Evolutionary conservation across 129 eudicot species (phyloP).

Genomic region (Artemisia annua): DNA sequence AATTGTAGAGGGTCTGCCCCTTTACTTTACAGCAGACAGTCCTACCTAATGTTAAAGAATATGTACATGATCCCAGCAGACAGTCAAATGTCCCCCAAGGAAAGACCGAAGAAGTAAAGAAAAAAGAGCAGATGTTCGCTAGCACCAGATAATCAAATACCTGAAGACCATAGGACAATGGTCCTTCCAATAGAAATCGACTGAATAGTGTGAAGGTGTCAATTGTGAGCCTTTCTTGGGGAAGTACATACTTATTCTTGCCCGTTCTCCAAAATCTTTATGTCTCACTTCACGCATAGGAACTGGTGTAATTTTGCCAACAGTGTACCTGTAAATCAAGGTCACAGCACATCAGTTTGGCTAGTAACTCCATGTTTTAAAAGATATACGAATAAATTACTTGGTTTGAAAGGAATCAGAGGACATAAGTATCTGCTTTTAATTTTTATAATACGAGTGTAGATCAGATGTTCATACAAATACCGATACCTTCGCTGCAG

Average conservation of each 20-base stretch:
- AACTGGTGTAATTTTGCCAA: conserved; percentile 91
- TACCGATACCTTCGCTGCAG: not conserved
- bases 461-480: conserved; percentile 9
- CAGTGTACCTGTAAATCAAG: conserved; percentile 58
- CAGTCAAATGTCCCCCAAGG: not conserved
- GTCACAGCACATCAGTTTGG: not conserved
- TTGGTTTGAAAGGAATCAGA: not conserved
- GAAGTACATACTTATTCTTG: conserved; percentile 81
- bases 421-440: conserved; percentile 5
- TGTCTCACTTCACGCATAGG: conserved; percentile 70
- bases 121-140: conserved; percentile 6
- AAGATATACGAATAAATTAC: not conserved
- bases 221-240: conserved; percentile 81
- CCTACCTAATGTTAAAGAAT: not conserved
- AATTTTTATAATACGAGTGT: not conserved
- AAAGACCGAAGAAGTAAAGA: conserved; percentile 36
- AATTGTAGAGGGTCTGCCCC: not conserved
- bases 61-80: not conserved
- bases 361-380: not conserved
- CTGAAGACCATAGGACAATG: conserved; percentile 95
- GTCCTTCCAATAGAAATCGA: conserved; percentile 91
- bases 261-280: conserved; percentile 45
- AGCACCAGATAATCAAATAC: conserved; percentile 33
- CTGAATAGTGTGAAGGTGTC: conserved; percentile 87
- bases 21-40: not conserved